Evolutionary conservation across 306 rosid species (phyloP), one percentile per base, ranked within the genome.

Genomic region (Quercus berberidifolia): DNA sequence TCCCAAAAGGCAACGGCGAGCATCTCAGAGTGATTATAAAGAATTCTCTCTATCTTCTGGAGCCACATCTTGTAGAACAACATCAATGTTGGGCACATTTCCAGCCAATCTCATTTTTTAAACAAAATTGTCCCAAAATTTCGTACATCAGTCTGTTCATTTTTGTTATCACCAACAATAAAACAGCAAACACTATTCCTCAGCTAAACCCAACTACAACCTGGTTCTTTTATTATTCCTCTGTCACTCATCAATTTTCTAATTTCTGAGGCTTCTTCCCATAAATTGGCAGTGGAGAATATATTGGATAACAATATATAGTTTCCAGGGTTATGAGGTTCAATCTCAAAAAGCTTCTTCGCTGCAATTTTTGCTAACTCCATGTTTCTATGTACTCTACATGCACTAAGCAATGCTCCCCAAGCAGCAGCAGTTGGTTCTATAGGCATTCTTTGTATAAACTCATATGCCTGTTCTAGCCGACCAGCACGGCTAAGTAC

Each of bases 141-240:
- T 31, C 21, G 55, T 82, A 80, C 72, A 38, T 30, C 78, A 14
- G 83, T 74, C 25, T 81, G 82, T 59, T 71, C 78, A n/a, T 83
- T 86, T 25, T 79, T 87, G 78, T 78, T 82, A 67, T 87, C 96
- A 58, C 89, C 85, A 58, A 84, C 89, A 49, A 84, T 88, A 78
- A 89, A 84, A 71, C 76, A 71, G 86, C 87, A 54, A 55, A 0
- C 23, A 21, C 23, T 86, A 78, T 86, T 86, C 75, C 87, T 85
- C 74, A 89, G 78, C 80, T 86, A 87, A 77, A 89, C 80, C 90
- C 90, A 86, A 76, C 90, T 89, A 82, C 87, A 89, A 8, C 92
- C 96, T 13, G 87, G 87, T 52, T 74, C 41, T 87, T 89, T 91
- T 49, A 81, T 20, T 74, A 87, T 78, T 79, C 93, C 89, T 78